phyloP scores from a whole-genome alignment of 2,329 filamentous ascomycete genomes.

The Penicillium sp. region DNA sequence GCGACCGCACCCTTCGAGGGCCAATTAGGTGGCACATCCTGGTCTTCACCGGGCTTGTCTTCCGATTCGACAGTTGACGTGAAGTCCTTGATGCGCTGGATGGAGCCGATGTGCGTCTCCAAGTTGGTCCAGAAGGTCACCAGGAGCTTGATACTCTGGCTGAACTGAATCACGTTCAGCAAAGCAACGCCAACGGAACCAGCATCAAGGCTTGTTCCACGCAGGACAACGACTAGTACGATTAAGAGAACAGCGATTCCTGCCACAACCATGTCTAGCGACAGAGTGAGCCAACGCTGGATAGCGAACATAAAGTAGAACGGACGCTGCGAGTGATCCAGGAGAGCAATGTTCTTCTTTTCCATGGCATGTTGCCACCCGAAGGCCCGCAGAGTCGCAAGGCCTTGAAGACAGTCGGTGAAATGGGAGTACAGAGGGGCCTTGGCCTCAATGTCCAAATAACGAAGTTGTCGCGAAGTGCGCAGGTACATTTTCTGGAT shows the following conservation, averaged over 20 bases:
- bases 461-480: constrained; percentile 60
- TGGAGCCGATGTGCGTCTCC: constrained; percentile 59
- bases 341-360: constrained; percentile 47
- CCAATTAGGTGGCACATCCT: constrained; percentile 43
- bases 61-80: constrained; percentile 47
- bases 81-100: constrained; percentile 57
- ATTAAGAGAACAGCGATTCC: constrained; percentile 51
- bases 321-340: constrained; percentile 57
- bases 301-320: constrained; percentile 58
- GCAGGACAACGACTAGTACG: constrained; percentile 48
- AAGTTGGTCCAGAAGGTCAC: constrained; percentile 57
- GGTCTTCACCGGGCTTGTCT: constrained; percentile 43
- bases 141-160: constrained; percentile 51
- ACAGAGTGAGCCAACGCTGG: constrained; percentile 58
- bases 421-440: constrained; percentile 60
- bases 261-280: constrained; percentile 52
- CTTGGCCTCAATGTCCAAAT: constrained; percentile 63
- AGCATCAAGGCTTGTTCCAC: constrained; percentile 43
- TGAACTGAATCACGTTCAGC: constrained; percentile 56
- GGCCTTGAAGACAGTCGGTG: constrained; percentile 55
- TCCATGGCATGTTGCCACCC: constrained; percentile 51
- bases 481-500: constrained; percentile 60
- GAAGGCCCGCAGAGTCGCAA: constrained; percentile 58
- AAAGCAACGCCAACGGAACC: constrained; percentile 55
- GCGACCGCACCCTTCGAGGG: constrained; percentile 45